Conservation (phyloP, 164 flowering plant species). For the Brasenia schreberi region DNA sequence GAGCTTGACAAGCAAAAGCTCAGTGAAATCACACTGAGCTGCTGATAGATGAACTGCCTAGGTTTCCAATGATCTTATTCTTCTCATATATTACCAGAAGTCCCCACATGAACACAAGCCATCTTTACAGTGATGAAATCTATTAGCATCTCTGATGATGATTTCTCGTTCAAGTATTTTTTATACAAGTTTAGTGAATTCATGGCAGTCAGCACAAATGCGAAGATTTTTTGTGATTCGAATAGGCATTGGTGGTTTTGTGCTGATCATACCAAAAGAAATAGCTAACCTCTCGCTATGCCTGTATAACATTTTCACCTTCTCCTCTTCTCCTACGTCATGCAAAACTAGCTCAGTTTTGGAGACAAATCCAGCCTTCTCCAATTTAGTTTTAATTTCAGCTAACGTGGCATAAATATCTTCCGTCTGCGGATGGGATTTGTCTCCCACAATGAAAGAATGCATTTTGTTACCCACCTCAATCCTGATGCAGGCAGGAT, state of each 20-base stretch:
- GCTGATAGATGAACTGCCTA: no score
- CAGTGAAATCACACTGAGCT: no score
- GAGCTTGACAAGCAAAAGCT: no score
- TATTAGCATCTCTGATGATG: conserved; percentile 65
- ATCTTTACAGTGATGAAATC: conserved; percentile 61
- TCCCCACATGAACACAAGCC: conserved; percentile 79
- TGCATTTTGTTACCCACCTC: conserved; percentile 57
- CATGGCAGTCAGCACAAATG: conserved; percentile 73
- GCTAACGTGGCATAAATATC: conserved; percentile 37
- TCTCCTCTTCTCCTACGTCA: conserved; percentile 53
- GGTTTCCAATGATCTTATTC: no score
- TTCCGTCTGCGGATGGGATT: conserved; percentile 44
- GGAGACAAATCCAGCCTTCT: conserved; percentile 51
- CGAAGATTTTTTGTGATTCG: conserved; percentile 35
- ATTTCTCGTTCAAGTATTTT: conserved; percentile 35
- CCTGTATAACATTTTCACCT: conserved; percentile 46
- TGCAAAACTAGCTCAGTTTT: conserved; percentile 57
- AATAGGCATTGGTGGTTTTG: conserved; percentile 27
- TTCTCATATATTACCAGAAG: conserved; percentile 43
- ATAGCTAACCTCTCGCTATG: conserved; percentile 86
- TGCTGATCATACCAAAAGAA: conserved; percentile 45
- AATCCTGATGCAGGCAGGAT: conserved; percentile 87
- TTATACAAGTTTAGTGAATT: conserved; percentile 47
- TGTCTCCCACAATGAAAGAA: conserved; percentile 50
- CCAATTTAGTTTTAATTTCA: conserved; percentile 29